Base-by-base conservation (phyloP, 768 basidiomycete species). In the Leucocoprinus leucothites region DNA sequence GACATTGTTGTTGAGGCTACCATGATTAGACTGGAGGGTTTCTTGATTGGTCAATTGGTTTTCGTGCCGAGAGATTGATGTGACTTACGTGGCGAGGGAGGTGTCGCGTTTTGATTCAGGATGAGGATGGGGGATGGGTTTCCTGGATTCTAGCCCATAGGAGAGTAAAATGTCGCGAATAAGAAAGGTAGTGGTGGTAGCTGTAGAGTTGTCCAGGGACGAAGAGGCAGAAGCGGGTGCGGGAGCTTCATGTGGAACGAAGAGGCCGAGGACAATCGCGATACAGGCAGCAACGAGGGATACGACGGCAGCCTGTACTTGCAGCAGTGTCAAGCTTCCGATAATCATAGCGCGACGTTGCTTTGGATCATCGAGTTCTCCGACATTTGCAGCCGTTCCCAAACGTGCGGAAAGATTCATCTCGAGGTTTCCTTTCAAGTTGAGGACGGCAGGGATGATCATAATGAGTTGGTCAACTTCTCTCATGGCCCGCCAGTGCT, bases 381-480 rank as follows among this genome's bases (percentile, higher is more conserved):
- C 96, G 48, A 95, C 86, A 61, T 98, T 97, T 4, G 95, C 90
- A 1, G 94, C 89, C 0, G 97, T 99, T 1, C 91, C 89, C n/a
- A 99, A 79, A 13, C 96, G 82, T 0, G 97, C 94, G 3, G 94
- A 95, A 6, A 99, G 85, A 60, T 97, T 98, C 96, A 98, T 98
- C 70, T 98, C 97, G 35, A 98, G 81, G 65, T 99, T 93, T n/a
- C 96, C 97, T 64, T 97, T 98, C 54, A 99, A 82, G 63, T 98
- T 98, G 60, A 93, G 81, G 18, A 98, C 76, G 58, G 95, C 94
- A 9, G 96, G 95, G 3, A 98, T 86, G 51, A 98, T 91, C 78
- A 98, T 93, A 62, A 98, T 94, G 53, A 98, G 85, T 67, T 98
- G 94, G 75, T 98, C 89, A 46, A 98, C 85, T 40, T 89, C 81